These are phyloP conservation scores for Ceraceosorus guamensis DNA, from an alignment of 1,284 basidiomycete species.

Conservation along the genomic window DNA sequence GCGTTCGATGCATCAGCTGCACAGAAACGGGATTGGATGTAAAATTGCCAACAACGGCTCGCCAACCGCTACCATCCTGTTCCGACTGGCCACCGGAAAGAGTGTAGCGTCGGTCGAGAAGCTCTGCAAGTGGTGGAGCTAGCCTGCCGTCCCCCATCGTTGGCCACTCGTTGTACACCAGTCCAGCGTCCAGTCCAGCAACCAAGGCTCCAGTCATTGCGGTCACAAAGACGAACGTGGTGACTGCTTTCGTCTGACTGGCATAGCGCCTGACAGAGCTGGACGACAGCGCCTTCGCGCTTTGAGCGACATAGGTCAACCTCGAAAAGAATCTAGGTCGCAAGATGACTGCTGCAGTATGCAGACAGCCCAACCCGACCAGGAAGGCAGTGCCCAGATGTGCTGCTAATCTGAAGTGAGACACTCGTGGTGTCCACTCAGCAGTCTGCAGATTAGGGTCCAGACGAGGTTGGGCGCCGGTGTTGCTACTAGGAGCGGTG, in stretches of 20 bases:
- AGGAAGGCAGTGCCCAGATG: conserved; percentile 85
- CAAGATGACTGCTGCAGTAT: conserved; percentile 68
- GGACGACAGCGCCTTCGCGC: conserved; percentile 20
- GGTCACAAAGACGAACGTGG: conserved; percentile 53
- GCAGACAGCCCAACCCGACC: conserved; percentile 85
- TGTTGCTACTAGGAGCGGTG: neutral
- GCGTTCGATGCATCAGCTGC: conserved; percentile 88
- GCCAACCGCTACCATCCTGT: conserved; percentile 51
- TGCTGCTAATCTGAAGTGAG: conserved; percentile 90
- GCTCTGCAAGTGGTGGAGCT: conserved; percentile 72
- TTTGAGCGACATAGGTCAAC: neutral
- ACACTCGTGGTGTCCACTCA: conserved; percentile 64
- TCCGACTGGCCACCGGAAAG: conserved; percentile 57
- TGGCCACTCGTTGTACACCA: conserved; percentile 97
- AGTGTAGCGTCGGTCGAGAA: conserved; percentile 56
- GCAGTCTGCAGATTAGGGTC: conserved; percentile 12
- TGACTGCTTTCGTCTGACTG: conserved; percentile 22
- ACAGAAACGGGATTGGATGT: conserved; percentile 97
- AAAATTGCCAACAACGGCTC: conserved; percentile 67
- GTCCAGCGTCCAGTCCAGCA: conserved; percentile 89
- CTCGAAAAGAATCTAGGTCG: conserved; percentile 50
- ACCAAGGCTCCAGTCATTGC: conserved; percentile 94
- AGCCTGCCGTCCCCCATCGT: conserved; percentile 78
- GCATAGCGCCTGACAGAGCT: conserved; percentile 23
- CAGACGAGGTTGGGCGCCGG: conserved; percentile 1